Base-by-base conservation (phyloP, 768 basidiomycete species). In the Tricholomella constricta region DNA sequence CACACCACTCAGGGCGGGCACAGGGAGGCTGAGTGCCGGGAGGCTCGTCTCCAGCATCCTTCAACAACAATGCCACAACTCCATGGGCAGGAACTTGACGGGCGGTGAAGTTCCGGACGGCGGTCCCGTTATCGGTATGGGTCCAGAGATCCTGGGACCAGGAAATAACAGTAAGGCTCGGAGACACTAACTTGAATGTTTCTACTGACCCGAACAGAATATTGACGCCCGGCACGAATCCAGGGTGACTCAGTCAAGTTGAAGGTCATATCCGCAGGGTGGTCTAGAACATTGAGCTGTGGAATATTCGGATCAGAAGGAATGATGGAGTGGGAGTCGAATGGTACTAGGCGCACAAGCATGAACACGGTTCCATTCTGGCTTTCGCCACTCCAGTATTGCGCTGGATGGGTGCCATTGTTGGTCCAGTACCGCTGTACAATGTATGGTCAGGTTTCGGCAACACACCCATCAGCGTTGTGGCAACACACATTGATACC, bases 111-210 rank as follows among this genome's bases (percentile, higher is more conserved):
- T 82, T 84, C 14, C 87, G 77, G 17, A 83, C 73, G 1, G 80
- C 82, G 0, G 84, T 88, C 3, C 85, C 86, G 60, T 87, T 88
- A 59, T 85, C 71, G 11, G 85, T 87, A 63, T 89, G 88, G 2
- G 82, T 67, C 88, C 88, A 89, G 3, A 89, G 73, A 61, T 89
- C 88, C 87, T 89, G n/a, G 5, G 20, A 3, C 11, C 7, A 17
- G 20, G 40, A 41, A 41, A 19, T 25, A 26, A 14, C 20, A 47
- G 31, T 15, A 12, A n/a, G 31, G 10, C 17, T 10, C 6, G 22
- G 23, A 12, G 19, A 46, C 12, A 29, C 12, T 20, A 25, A 29
- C 25, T 17, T 4, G 12, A 9, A 1, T 25, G 12, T 14, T 17
- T 37, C 10, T 22, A 44, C 81, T 32, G 62, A 85, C 84, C 56